Base-by-base conservation (phyloP, 805 yeast species). In the Metschnikowia baotianmanensis region DNA sequence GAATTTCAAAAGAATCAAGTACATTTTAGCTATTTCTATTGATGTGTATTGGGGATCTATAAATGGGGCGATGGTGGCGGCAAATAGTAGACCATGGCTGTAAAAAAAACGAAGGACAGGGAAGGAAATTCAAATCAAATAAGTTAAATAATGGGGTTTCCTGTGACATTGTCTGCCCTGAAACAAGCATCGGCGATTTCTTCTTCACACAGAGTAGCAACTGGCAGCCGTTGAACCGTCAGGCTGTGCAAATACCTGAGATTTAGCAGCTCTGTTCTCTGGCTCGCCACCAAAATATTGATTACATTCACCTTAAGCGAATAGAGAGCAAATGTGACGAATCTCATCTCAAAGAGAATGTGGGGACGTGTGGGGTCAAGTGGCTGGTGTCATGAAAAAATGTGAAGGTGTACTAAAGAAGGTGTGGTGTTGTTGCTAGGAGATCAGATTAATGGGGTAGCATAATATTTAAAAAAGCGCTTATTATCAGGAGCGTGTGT, bases 301-400 rank as follows among this genome's bases (percentile, higher is more conserved):
- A 69, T 53, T 26, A 69, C 42, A 43, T 69, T 69, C 33, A 65
- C 51, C 48, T 69, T 69, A 32, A 69, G 51, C 29, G 63, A 48
- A 44, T 69, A 68, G 35, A 69, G 43, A 12, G 63, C 43, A 38
- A 65, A 53, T 24, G 63, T 51, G 13, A 66, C 43, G 29, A 66
- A 46, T 47, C 63, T 62, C 74, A 68, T 68, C 8, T 30, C 22
- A 30, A 12, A 16, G 18, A 11, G 18, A 12, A 3, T 2, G 18
- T 13, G 6, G 12, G 11, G 6, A 1, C 9, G 8, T 13, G 17
- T 16, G 6, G 17, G 15, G 31, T 16, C 17, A 2, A 10, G 12
- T 23, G 25, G 25, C 9, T 23, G 9, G 25, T 23, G 25, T 10
- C 25, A 23, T 23, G 25, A 23, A 23, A 10, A 23, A 10, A 4